phyloP scores from a whole-genome alignment of 495 filamentous ascomycete species.

The Pyronema omphalodes region DNA sequence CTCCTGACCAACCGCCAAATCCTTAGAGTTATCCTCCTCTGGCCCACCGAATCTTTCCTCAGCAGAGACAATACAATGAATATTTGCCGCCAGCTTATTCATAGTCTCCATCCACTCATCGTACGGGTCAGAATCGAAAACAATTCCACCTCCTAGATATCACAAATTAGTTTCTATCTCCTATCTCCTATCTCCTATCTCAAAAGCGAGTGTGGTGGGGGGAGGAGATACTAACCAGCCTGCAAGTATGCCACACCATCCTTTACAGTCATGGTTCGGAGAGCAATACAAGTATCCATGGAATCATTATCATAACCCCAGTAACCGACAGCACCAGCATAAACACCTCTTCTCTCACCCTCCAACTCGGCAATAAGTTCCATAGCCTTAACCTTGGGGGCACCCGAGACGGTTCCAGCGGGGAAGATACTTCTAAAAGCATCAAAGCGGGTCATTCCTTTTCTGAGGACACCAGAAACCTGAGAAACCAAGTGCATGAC shows the following conservation, averaged over 20 bases:
- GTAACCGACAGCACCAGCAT: conserved; percentile 93
- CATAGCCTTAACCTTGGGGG: conserved; percentile 93
- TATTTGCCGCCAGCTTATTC: conserved; percentile 83
- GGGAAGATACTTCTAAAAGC: conserved; percentile 94
- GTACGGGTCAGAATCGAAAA: conserved; percentile 83
- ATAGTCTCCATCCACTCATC: conserved; percentile 96
- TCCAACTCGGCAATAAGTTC: conserved; percentile 90
- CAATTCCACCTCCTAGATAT: conserved; percentile 66
- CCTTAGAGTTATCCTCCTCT: conserved; percentile 25
- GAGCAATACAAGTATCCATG: conserved; percentile 98
- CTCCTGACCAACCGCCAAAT: conserved; percentile 29
- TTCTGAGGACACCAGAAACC: conserved; percentile 69
- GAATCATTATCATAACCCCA: conserved; percentile 68
- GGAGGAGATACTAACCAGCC: conserved; percentile 46
- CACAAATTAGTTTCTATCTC: neutral
- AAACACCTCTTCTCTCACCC: conserved; percentile 80
- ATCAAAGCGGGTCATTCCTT: conserved; percentile 77
- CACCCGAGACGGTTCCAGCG: conserved; percentile 81
- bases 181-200: too few relatives aligned
- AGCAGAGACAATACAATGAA: conserved; percentile 66
- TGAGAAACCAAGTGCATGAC: conserved; percentile 94
- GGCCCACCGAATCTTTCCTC: conserved; percentile 52
- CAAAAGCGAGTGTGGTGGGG: neutral
- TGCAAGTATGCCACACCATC: conserved; percentile 82
- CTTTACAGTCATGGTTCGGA: conserved; percentile 90